Evolutionary conservation across 345 rosid genomes (phyloP).

Genomic region (Aegle marmelos): DNA sequence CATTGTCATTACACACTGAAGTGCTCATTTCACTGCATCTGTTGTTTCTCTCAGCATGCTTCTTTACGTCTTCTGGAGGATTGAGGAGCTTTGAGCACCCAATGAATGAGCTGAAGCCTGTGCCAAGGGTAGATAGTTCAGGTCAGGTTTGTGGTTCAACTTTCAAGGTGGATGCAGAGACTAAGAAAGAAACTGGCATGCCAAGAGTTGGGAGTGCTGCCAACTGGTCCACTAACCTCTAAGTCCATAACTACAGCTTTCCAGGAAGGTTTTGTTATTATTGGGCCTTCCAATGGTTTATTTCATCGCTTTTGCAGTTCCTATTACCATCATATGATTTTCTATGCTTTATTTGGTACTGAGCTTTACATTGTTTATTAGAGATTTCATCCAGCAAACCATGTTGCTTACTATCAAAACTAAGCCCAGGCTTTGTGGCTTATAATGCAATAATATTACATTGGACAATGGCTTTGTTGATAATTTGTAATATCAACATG

Average conservation of each 20-base stretch:
- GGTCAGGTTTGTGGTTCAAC: conserved; percentile 76
- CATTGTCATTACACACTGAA: not conserved
- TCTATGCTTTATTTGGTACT: conserved; percentile 10
- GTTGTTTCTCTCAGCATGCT: conserved; percentile 54
- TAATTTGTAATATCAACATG: not conserved
- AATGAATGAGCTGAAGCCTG: conserved; percentile 75
- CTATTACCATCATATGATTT: conserved; percentile 10
- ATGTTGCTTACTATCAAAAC: conserved; percentile 28
- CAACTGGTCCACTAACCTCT: conserved; percentile 77
- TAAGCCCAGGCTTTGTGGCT: conserved; percentile 17
- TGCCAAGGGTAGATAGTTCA: conserved; percentile 91
- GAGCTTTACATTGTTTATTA: conserved; percentile 1
- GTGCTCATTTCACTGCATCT: not conserved
- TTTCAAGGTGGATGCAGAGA: conserved; percentile 71
- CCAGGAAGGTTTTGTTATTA: conserved; percentile 17
- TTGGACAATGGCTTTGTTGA: not conserved
- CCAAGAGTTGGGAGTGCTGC: conserved; percentile 92
- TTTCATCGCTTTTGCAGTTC: not conserved
- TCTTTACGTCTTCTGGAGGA: conserved; percentile 90
- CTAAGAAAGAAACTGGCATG: conserved; percentile 77
- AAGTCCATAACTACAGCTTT: conserved; percentile 20
- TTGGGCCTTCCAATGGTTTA: conserved; percentile 17
- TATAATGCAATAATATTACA: conserved; percentile 27
- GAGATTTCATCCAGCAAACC: conserved; percentile 20
- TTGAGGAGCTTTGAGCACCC: conserved; percentile 93